A percentile compares a stretch with the other conserved stretches of the same genome.
These are phyloP conservation scores for Aspergillus diversus DNA, from an alignment of 495 filamentous ascomycete genomes.

Conservation along the genomic window DNA sequence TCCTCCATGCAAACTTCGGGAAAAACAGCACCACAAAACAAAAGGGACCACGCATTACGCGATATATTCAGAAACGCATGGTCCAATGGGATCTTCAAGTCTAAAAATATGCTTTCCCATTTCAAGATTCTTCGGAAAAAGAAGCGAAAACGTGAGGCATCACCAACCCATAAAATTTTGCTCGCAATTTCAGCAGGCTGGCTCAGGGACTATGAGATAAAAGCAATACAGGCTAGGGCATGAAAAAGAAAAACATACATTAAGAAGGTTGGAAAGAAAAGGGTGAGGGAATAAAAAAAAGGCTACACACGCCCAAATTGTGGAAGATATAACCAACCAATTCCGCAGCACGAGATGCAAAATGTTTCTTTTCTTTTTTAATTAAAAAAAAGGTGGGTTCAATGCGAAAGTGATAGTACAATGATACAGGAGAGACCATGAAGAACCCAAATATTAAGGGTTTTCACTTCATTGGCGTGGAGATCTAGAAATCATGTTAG, in stretches of 20 bases:
- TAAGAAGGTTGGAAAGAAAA: slow-evolving; percentile 28
- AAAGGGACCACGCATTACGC: slow-evolving; percentile 8
- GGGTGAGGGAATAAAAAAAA: slow-evolving; percentile 22
- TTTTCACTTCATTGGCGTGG: slow-evolving; percentile 48
- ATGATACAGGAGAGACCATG: slow-evolving; percentile 37
- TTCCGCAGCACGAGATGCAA: slow-evolving; percentile 44
- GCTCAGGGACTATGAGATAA: slow-evolving; percentile 19
- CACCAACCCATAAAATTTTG: slow-evolving; percentile 24
- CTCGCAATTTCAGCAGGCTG: slow-evolving; percentile 30
- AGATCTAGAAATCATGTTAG: slow-evolving; percentile 47
- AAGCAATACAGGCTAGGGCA: slow-evolving; percentile 18
- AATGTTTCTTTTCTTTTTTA: slow-evolving; percentile 44
- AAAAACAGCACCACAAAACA: slow-evolving; percentile 22
- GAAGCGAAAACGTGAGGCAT: slow-evolving; percentile 23
- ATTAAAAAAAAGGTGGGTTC: background rate
- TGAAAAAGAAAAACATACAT: slow-evolving; percentile 31
- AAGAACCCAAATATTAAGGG: slow-evolving; percentile 25
- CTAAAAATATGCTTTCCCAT: slow-evolving; percentile 26
- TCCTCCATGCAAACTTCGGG: slow-evolving; percentile 40
- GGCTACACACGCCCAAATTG: slow-evolving; percentile 41
- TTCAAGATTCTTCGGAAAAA: slow-evolving; percentile 23
- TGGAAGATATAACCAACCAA: slow-evolving; percentile 50
- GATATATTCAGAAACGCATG: slow-evolving; percentile 4
- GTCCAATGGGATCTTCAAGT: slow-evolving; percentile 19
- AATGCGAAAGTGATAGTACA: slow-evolving; percentile 47